Evolutionary conservation across 192 early-diverging fungal species (phyloP), one percentile per base, ranked within the genome.

Genomic region (Coemansia sp.): DNA sequence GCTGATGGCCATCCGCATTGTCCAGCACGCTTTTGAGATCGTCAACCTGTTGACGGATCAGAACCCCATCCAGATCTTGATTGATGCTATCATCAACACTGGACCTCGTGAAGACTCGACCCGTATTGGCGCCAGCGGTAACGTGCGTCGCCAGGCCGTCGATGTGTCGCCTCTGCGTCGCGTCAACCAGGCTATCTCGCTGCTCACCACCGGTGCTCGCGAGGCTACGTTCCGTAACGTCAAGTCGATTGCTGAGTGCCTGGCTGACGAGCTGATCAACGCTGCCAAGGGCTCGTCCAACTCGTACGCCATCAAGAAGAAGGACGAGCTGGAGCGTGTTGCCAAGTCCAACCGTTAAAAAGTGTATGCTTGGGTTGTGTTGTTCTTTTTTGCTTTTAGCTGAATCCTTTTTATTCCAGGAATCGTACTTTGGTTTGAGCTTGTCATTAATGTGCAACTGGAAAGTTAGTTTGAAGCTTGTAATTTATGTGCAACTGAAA

Each of bases 241-340:
- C 86, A 98, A 98, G 92, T 96, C 95, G 78, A 95, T 98, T 87
- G 95, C 95, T 68, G 96, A 98, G 85, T 97, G 96, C 86, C 89
- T 97, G 60, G 96, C 95, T 69, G 95, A 98, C 87, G 95, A 98
- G 86, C 89, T 98, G 70, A 97, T 97, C 87, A 97, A 98, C 86
- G 96, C 95, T 66, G 89, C 90, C 73, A 92, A 89, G 95, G 94
- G 96, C 64, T 96, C 94, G 58, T 94, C 96, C 82, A 98, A 98
- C 90, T 96, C 94, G 66, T 98, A 98, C 82, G 96, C 95, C 72
- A 98, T 97, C 91, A 98, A 97, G 89, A 97, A 97, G 94, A 98
- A 98, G 92, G 96, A 96, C 83, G 95, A 96, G 79, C 83, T 95
- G 59, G 93, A 93, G 74, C 82, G 82, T 74, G 82, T 83, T 57